Conservation (phyloP, 2,329 filamentous ascomycete species). For the Ophiocordyceps camponoti-rufipedis region DNA sequence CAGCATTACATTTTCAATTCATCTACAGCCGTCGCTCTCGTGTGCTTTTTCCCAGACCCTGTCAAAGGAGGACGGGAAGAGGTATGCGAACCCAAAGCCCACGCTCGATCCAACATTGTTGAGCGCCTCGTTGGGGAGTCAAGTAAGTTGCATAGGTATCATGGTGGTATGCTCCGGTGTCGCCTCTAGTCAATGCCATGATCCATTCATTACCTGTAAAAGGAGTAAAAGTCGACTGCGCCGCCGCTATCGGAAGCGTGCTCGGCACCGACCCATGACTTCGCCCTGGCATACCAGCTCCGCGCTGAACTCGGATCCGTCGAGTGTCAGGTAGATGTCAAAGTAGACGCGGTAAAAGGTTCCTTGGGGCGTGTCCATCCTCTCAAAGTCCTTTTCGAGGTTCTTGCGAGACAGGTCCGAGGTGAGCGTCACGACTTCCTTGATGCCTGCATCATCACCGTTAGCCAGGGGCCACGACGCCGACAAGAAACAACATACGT, state of each 20-base stretch:
- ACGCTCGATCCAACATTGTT: neutral
- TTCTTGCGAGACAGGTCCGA: constrained; percentile 96
- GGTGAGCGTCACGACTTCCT: constrained; percentile 94
- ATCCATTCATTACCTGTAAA: neutral
- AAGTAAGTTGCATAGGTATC: constrained; percentile 1
- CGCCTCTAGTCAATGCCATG: constrained; percentile 1
- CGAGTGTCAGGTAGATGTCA: constrained; percentile 77
- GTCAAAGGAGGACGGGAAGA: constrained; percentile 1
- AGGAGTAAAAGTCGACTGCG: neutral
- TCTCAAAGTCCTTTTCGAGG: constrained; percentile 96
- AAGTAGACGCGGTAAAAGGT: constrained; percentile 80
- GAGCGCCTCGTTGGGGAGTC: neutral
- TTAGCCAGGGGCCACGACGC: neutral
- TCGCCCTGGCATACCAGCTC: constrained; percentile 98
- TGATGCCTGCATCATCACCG: constrained; percentile 56
- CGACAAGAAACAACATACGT: constrained; percentile 40
- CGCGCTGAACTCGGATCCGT: constrained; percentile 94
- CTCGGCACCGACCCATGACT: constrained; percentile 93
- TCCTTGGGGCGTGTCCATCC: constrained; percentile 96
- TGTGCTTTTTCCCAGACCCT: constrained; percentile 1
- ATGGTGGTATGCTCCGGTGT: neutral
- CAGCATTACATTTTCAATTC: too few species aligned
- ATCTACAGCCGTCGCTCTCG: too few species aligned
- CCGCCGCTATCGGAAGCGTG: constrained; percentile 50
- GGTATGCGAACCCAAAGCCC: neutral